phyloP scores from a whole-genome alignment of 1,284 basidiomycete species.

The Phylloboletellus chloephorus region DNA sequence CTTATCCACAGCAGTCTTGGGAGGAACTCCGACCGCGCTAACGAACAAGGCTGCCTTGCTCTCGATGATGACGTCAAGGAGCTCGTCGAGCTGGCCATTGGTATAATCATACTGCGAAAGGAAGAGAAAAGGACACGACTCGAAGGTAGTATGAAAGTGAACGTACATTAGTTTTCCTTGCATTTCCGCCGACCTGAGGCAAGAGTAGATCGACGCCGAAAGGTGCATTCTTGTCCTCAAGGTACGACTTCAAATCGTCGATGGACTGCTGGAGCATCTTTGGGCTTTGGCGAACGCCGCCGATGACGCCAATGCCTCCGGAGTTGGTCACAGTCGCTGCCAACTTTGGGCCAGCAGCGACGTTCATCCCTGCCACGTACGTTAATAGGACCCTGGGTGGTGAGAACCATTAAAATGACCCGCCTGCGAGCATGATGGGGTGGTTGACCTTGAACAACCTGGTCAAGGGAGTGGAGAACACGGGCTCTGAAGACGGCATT shows the following conservation, averaged over 20 bases:
- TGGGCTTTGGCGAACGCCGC: constrained; percentile 68
- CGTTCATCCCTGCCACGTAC: constrained; percentile 62
- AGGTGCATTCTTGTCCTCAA: constrained; percentile 70
- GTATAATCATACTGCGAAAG: constrained; percentile 64
- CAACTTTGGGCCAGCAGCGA: constrained; percentile 72
- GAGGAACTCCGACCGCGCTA: constrained; percentile 81
- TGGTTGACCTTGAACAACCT: constrained; percentile 74
- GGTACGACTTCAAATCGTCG: constrained; percentile 61
- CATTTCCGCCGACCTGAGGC: constrained; percentile 73
- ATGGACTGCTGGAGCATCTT: constrained; percentile 60
- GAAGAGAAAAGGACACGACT: neutral
- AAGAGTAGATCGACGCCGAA: constrained; percentile 81
- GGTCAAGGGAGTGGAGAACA: constrained; percentile 62
- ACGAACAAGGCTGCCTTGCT: constrained; percentile 76
- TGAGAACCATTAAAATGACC: neutral
- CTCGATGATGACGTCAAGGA: constrained; percentile 77
- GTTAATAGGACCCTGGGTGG: constrained; percentile 1
- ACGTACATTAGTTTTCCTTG: constrained; percentile 74
- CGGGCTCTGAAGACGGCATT: constrained; percentile 53
- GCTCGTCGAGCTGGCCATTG: constrained; percentile 65
- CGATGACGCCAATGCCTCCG: constrained; percentile 81
- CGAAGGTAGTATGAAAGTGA: neutral
- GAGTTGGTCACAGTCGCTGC: constrained; percentile 80
- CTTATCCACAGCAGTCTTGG: constrained; percentile 75
- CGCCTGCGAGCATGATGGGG: constrained; percentile 74